Percentiles rank a stretch among this genome's conserved stretches.
These are phyloP conservation scores for Oryza glaberrima DNA, from an alignment of 176 grass and related monocot genomes.

Conservation along the genomic window DNA sequence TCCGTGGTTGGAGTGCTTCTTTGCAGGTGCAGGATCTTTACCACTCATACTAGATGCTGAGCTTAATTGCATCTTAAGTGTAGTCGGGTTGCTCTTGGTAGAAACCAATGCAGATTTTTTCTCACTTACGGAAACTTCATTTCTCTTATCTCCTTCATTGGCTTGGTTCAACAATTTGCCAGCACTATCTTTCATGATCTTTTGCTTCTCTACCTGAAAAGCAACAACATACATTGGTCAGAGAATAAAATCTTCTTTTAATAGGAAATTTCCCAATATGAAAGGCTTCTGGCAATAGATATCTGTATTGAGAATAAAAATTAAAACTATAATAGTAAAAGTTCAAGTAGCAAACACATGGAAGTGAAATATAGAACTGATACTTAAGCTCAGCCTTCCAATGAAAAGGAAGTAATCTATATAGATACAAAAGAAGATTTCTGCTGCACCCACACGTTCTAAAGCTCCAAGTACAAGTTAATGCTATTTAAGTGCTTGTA, in stretches of 20 bases:
- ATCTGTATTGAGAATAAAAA: constrained; percentile 3
- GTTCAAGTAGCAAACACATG: background rate
- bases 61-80: constrained; percentile 37
- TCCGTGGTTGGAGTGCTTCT: constrained; percentile 50
- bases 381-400: background rate
- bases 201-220: constrained; percentile 82
- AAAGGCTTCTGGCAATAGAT: background rate
- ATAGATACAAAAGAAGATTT: constrained; percentile 12
- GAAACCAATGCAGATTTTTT: constrained; percentile 35
- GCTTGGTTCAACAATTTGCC: constrained; percentile 48
- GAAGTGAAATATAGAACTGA: constrained; percentile 11
- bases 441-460: background rate
- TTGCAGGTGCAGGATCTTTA: constrained; percentile 47
- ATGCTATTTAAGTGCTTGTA: background rate
- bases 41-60: constrained; percentile 35
- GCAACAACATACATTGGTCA: constrained; percentile 27
- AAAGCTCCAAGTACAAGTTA: background rate
- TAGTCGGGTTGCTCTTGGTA: constrained; percentile 38
- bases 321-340: background rate
- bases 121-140: constrained; percentile 39
- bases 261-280: constrained; percentile 24
- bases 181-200: constrained; percentile 74
- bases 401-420: constrained; percentile 11
- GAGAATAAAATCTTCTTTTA: constrained; percentile 9
- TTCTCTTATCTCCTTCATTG: constrained; percentile 29